Conservation (phyloP, 2,329 filamentous ascomycete species). For the Claviceps cyperi region DNA sequence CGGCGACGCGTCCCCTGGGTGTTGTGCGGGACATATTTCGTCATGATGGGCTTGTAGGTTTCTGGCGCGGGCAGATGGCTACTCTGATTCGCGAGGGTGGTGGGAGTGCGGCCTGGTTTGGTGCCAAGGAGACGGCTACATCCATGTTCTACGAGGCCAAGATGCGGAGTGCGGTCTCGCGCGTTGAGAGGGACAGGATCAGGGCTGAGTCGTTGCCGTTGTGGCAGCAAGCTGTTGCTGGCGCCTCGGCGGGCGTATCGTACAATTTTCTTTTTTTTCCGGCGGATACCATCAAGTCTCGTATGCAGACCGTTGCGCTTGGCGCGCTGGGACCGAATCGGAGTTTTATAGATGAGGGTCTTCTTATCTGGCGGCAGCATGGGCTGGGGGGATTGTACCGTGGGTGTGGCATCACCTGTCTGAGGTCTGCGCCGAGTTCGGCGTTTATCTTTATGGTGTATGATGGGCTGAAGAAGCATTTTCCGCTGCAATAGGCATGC, state of each 20-base stretch:
- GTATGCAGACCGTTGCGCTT: conserved; percentile 82
- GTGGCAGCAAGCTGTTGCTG: conserved; percentile 77
- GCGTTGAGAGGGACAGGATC: conserved; percentile 25
- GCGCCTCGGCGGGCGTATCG: conserved; percentile 75
- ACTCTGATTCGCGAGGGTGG: conserved; percentile 90
- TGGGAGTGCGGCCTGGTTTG: conserved; percentile 91
- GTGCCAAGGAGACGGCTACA: conserved; percentile 69
- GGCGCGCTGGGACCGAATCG: conserved; percentile 38
- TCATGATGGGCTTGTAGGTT: conserved; percentile 68
- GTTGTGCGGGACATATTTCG: conserved; percentile 70
- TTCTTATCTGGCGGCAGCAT: conserved; percentile 63
- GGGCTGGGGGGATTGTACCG: conserved; percentile 79
- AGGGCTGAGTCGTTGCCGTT: conserved; percentile 49
- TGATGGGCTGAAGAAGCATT: conserved; percentile 63
- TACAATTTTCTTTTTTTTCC: conserved; percentile 98
- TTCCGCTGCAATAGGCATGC: conserved; percentile 31
- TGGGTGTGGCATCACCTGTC: conserved; percentile 86
- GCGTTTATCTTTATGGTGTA: conserved; percentile 96
- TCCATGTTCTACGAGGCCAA: conserved; percentile 51
- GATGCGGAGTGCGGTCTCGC: conserved; percentile 24
- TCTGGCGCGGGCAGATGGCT: conserved; percentile 90
- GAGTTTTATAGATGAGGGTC: conserved; percentile 60
- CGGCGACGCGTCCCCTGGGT: conserved; percentile 42
- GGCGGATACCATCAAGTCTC: conserved; percentile 91
- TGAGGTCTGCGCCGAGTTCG: conserved; percentile 82